Evolutionary conservation across 2,329 filamentous ascomycete genomes (phyloP).

Genomic region (Aspergillaceae sp.): DNA sequence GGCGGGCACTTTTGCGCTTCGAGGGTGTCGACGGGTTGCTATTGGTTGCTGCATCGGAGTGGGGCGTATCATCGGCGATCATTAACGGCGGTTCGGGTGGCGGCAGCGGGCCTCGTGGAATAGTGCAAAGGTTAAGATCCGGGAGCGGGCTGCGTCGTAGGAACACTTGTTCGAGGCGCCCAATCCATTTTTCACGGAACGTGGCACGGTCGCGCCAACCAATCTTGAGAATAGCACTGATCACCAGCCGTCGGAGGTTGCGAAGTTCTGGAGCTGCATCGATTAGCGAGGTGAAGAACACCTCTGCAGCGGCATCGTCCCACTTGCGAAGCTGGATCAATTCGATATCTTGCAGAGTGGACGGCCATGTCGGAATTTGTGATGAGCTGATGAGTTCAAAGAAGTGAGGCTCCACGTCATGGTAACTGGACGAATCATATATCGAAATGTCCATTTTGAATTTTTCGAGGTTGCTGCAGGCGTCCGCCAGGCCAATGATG

Average conservation of each 20-base stretch:
- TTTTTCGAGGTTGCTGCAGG: slow-evolving; percentile 62
- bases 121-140: slow-evolving; percentile 19
- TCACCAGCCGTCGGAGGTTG: slow-evolving; percentile 58
- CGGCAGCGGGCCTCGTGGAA: slow-evolving; percentile 10
- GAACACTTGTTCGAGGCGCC: slow-evolving; percentile 52
- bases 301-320: slow-evolving; percentile 59
- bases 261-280: slow-evolving; percentile 59
- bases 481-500: slow-evolving; percentile 53
- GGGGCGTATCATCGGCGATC: slow-evolving; percentile 3
- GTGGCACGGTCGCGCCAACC: slow-evolving; percentile 70
- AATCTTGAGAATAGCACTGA: slow-evolving; percentile 71
- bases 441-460: slow-evolving; percentile 73
- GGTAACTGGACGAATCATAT: slow-evolving; percentile 58
- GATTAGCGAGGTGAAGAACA: slow-evolving; percentile 70
- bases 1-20: slow-evolving; percentile 34
- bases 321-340: slow-evolving; percentile 71
- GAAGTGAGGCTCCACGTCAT: slow-evolving; percentile 68
- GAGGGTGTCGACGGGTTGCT: slow-evolving; percentile 14
- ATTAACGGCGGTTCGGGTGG: not conserved
- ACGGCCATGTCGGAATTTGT: slow-evolving; percentile 71
- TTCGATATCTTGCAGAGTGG: slow-evolving; percentile 60
- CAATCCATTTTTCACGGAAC: slow-evolving; percentile 71
- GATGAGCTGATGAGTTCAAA: slow-evolving; percentile 49
- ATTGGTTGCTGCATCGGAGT: slow-evolving; percentile 6
- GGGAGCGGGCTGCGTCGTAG: slow-evolving; percentile 27